These are phyloP conservation scores for Alternaria gansuensis DNA, from an alignment of 2,329 filamentous ascomycete species.

Conservation along the genomic window DNA sequence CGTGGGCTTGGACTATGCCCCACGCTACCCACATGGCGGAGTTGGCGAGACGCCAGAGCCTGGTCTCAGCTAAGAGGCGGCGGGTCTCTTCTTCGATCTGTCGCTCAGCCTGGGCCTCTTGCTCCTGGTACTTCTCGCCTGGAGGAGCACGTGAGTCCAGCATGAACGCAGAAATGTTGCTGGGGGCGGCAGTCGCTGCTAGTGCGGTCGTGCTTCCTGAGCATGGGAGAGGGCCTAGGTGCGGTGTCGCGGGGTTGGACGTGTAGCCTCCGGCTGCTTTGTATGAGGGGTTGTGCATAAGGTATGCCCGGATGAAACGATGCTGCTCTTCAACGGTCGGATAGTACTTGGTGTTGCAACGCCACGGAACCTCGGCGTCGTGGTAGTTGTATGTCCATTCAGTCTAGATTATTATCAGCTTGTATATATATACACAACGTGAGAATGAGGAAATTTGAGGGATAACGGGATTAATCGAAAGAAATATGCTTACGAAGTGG, in stretches of 20 bases:
- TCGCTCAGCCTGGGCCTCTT: slow-evolving; percentile 63
- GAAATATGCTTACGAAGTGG: slow-evolving; percentile 73
- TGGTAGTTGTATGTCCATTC: slow-evolving; percentile 99
- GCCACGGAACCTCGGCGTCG: slow-evolving; percentile 69
- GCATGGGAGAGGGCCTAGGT: slow-evolving; percentile 42
- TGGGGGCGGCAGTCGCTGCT: slow-evolving; percentile 46
- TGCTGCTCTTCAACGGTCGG: slow-evolving; percentile 82
- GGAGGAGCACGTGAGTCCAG: slow-evolving; percentile 68
- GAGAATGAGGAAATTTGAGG: neutral
- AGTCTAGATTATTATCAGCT: slow-evolving; percentile 57
- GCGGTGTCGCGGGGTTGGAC: slow-evolving; percentile 53
- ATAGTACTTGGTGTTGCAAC: slow-evolving; percentile 74
- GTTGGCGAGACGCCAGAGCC: slow-evolving; percentile 87
- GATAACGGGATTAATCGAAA: neutral
- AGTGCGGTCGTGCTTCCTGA: slow-evolving; percentile 48
- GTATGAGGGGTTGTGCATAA: slow-evolving; percentile 79
- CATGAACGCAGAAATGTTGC: slow-evolving; percentile 71
- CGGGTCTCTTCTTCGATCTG: slow-evolving; percentile 73
- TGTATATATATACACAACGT: neutral
- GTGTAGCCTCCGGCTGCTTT: slow-evolving; percentile 64
- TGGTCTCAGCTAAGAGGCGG: slow-evolving; percentile 77
- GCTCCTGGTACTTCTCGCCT: slow-evolving; percentile 45
- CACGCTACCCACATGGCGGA: slow-evolving; percentile 92
- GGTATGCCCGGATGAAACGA: slow-evolving; percentile 85
- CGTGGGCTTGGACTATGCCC: slow-evolving; percentile 94